A percentile compares a stretch with the other conserved stretches of the same genome.
Evolutionary conservation across 1,284 basidiomycete species (phyloP).

Genomic region (Ceraceosorus guamensis): DNA sequence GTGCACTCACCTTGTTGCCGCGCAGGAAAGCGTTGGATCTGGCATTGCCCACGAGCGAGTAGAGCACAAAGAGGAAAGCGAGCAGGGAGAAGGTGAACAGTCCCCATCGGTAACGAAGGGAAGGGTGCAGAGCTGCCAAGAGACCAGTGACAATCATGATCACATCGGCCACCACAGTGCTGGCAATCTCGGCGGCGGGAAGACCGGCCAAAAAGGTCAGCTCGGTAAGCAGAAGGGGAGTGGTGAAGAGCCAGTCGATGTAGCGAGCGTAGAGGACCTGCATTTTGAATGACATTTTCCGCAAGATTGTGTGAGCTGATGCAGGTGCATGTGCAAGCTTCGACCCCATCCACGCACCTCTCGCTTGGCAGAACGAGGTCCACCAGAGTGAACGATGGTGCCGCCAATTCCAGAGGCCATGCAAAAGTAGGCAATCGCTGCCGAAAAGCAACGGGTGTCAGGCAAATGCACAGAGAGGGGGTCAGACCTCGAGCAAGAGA

Average conservation of each 20-base stretch:
- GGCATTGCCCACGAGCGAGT: slow-evolving; percentile 27
- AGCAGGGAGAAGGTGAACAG: slow-evolving; percentile 31
- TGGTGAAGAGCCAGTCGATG: slow-evolving; percentile 37
- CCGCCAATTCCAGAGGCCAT: slow-evolving; percentile 36
- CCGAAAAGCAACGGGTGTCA: background rate
- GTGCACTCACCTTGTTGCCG: slow-evolving; percentile 18
- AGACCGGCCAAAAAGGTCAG: slow-evolving; percentile 33
- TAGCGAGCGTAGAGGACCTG: slow-evolving; percentile 36
- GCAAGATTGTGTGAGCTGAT: background rate
- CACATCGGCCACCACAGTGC: slow-evolving; percentile 27
- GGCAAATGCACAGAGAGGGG: no score
- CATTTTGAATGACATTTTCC: background rate
- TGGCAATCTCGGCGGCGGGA: slow-evolving; percentile 33
- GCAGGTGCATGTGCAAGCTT: background rate
- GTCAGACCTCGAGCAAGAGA: no score
- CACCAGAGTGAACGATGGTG: slow-evolving; percentile 15
- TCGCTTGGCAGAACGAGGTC: slow-evolving; percentile 2
- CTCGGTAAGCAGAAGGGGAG: slow-evolving; percentile 30
- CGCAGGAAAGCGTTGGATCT: slow-evolving; percentile 30
- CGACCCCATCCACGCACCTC: background rate
- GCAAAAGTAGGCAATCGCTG: slow-evolving; percentile 34
- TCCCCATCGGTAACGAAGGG: slow-evolving; percentile 31
- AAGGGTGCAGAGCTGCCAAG: slow-evolving; percentile 32
- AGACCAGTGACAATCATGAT: slow-evolving; percentile 36
- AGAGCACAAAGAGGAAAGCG: slow-evolving; percentile 25